Evolutionary conservation across 2,329 filamentous ascomycete genomes (phyloP), one percentile per base, ranked within the genome.

Genomic region (Ampelomyces quisqualis): DNA sequence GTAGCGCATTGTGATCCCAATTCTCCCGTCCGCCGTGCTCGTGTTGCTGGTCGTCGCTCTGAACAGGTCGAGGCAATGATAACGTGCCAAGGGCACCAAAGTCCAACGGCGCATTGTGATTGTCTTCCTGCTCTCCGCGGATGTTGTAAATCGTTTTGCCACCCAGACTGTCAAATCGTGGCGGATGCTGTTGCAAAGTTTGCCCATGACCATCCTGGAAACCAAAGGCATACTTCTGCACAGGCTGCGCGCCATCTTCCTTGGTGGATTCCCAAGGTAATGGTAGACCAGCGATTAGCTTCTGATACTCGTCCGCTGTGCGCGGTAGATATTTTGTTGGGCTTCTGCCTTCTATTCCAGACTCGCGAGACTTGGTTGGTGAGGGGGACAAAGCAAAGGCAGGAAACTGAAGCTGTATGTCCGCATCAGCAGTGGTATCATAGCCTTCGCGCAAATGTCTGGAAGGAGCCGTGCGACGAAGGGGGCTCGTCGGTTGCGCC

Each of bases 221-320:
- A 5, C 17, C 39, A n/a, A n/a, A 18, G 3, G 15, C 17, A 8
- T 3, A 24, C 7, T 24, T 7, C n/a, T n/a, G 22, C 22, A 3
- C 22, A 10, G 3, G 22, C 14, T 31, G 10, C 10, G 43, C 40
- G 34, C 43, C 48, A 10, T 38, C 39, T 7, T 41, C 32, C 8
- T 41, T 37, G 3, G 47, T 30, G 24, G 56, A 52, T 1, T 48
- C 44, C 40, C 58, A 62, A 6, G 43, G 34, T 7, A 61, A 33
- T 13, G 38, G 43, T n/a, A 53, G 38, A 11, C 45, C 53, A 26
- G 56, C 45, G 21, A 68, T 55, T 7, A 68, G 38, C 30, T 52
- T 52, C 4, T 48, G 47, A 32, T 67, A 59, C 7, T 66, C 65
- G 19, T 57, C 51, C 15, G 51, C 56, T 17, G 47, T 53, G 21